Base-by-base conservation (phyloP, 257 asterid genomes). In the Petunia axillaris region DNA sequence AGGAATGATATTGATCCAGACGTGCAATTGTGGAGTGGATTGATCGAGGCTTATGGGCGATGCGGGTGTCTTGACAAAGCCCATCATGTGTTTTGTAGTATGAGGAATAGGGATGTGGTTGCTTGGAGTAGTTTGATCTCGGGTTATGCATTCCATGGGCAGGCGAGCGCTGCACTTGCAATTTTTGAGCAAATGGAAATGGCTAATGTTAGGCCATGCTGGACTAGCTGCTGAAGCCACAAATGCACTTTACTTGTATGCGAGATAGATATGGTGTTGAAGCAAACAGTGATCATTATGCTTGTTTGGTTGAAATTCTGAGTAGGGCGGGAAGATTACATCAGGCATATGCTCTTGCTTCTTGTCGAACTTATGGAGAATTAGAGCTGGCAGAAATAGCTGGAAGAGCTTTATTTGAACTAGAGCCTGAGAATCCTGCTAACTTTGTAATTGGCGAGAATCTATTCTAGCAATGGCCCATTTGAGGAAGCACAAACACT, bases 101-200 rank as follows among this genome's bases (percentile, higher is more conserved):
- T 87, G 83, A 77, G 2, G 6, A 85, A 76, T 55, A 87, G 79
- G 67, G 92, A 89, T 65, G 87, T 84, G 37, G 89, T 89, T 60
- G 87, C 90, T 2, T 89, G 90, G 92, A 89, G 90, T 52, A 89
- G 92, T 62, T 83, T 89, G 77, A 84, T 89, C 73, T 87, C 90
- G 7, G 92, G 88, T 41, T 85, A 80, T 10, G 87, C 92, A 35
- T 77, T 87, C 1, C 90, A 89, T 8, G 90, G 90, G 6, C 66
- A 85, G 66, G 92, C 88, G 0, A 66, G 76, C 52, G 58, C 35
- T 0, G 91, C 93, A 0, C 82, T 89, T 2, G 81, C 78, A 76
- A 58, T 78, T 0, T 87, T 89, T 48, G 58, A 81, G 6, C 64
- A 75, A 75, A 89, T 89, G 93, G 90, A 87, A 64, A 79, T 39